These are phyloP conservation scores for Trametes maxima DNA, from an alignment of 768 basidiomycete species.

Conservation along the genomic window DNA sequence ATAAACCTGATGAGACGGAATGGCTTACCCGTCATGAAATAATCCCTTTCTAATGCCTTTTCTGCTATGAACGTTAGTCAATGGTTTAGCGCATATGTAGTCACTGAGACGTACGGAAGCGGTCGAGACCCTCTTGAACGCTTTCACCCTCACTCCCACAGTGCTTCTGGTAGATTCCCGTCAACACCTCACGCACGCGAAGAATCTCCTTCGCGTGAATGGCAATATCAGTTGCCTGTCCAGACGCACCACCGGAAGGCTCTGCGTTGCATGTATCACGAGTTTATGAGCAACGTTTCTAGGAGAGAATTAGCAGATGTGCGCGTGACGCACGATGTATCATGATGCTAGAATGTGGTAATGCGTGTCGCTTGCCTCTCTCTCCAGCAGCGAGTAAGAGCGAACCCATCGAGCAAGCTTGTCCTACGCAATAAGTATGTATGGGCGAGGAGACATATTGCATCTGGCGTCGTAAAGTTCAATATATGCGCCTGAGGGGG, in stretches of 20 bases:
- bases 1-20: background rate
- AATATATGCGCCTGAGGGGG: background rate
- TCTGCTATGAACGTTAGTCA: conserved; percentile 45
- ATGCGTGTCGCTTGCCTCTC: conserved; percentile 86
- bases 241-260: conserved; percentile 94
- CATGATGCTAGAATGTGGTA: conserved; percentile 96
- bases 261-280: conserved; percentile 50
- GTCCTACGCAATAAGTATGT: conserved; percentile 94
- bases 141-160: conserved; percentile 71
- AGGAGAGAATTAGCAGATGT: background rate
- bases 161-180: conserved; percentile 87
- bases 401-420: conserved; percentile 96
- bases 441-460: conserved; percentile 92
- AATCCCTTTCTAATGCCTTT: conserved; percentile 89
- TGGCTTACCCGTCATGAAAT: conserved; percentile 84
- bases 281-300: background rate
- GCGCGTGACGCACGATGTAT: conserved; percentile 77
- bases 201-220: conserved; percentile 97
- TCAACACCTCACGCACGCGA: conserved; percentile 80
- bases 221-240: conserved; percentile 96
- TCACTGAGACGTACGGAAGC: conserved; percentile 69
- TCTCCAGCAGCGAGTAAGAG: conserved; percentile 89
- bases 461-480: conserved; percentile 71
- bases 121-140: conserved; percentile 60
- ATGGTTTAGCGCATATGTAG: background rate